These are phyloP conservation scores for Panaeolus papilionaceus DNA, from an alignment of 768 basidiomycete species.

Conservation along the genomic window DNA sequence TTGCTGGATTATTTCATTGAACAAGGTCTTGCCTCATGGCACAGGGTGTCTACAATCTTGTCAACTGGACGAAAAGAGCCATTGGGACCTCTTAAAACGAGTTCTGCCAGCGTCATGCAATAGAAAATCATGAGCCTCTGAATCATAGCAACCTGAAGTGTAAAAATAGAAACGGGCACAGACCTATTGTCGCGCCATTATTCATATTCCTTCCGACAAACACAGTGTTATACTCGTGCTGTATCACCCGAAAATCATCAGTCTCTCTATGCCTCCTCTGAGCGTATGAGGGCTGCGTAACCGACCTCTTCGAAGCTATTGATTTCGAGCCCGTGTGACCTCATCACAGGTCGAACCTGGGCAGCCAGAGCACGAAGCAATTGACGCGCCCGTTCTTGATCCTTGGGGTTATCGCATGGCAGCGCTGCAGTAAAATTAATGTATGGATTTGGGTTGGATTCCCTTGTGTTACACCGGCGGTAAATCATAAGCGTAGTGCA, in stretches of 20 bases:
- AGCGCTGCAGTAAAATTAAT: slow-evolving; percentile 79
- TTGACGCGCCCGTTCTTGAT: slow-evolving; percentile 70
- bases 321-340: slow-evolving; percentile 72
- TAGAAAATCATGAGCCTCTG: no score
- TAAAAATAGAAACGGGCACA: no score
- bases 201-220: slow-evolving; percentile 84
- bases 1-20: no score
- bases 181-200: slow-evolving; percentile 78
- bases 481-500: slow-evolving; percentile 61
- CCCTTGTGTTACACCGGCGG: slow-evolving; percentile 68
- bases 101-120: no score
- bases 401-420: slow-evolving; percentile 41
- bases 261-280: no score
- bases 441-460: slow-evolving; percentile 75
- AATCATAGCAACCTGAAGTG: no score
- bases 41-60: no score
- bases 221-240: slow-evolving; percentile 82
- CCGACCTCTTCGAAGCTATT: slow-evolving; percentile 84
- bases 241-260: background rate
- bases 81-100: no score
- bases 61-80: no score
- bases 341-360: slow-evolving; percentile 86
- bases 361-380: slow-evolving; percentile 81
- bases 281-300: no score
- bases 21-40: no score